These are phyloP conservation scores for Phoma sp. DNA, from an alignment of 2,329 filamentous ascomycete genomes.

Conservation along the genomic window DNA sequence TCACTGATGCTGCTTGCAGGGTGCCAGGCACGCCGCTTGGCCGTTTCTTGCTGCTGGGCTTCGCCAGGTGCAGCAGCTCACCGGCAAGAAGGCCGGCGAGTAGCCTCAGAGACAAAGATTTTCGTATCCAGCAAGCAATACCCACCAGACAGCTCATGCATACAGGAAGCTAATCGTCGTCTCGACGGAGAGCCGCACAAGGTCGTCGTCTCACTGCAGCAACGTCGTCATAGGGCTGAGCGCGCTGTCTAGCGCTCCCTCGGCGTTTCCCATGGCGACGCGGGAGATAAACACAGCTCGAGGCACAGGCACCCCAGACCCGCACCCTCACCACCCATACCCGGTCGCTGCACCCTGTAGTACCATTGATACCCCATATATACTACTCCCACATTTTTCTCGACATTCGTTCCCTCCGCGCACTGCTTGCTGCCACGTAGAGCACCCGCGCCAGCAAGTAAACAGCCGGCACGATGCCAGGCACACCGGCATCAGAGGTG, in stretches of 20 bases:
- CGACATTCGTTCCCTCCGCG: constrained; percentile 23
- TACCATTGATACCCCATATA: constrained; percentile 17
- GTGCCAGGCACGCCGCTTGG: neutral
- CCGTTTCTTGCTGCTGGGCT: neutral
- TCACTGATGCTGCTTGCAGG: too few relatives aligned
- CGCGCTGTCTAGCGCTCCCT: constrained; percentile 27
- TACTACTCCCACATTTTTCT: constrained; percentile 23
- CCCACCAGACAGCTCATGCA: constrained; percentile 11
- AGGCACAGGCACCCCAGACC: constrained; percentile 20
- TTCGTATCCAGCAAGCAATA: neutral
- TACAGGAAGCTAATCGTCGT: neutral
- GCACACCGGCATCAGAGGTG: constrained; percentile 61
- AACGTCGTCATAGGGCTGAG: constrained; percentile 24
- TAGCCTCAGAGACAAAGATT: too few relatives aligned
- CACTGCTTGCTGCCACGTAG: constrained; percentile 16
- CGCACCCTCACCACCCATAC: constrained; percentile 35
- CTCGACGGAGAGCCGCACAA: neutral
- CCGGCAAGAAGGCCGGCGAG: too few relatives aligned
- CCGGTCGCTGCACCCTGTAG: constrained; percentile 26
- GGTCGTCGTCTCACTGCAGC: constrained; percentile 14
- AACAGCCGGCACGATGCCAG: constrained; percentile 62
- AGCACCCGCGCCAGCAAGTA: constrained; percentile 32
- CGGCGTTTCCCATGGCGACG: constrained; percentile 35
- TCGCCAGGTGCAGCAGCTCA: neutral
- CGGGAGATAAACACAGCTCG: constrained; percentile 30